phyloP scores from a whole-genome alignment of 1,139 yeast species.

The Yamadazyma atmosphaerica region DNA sequence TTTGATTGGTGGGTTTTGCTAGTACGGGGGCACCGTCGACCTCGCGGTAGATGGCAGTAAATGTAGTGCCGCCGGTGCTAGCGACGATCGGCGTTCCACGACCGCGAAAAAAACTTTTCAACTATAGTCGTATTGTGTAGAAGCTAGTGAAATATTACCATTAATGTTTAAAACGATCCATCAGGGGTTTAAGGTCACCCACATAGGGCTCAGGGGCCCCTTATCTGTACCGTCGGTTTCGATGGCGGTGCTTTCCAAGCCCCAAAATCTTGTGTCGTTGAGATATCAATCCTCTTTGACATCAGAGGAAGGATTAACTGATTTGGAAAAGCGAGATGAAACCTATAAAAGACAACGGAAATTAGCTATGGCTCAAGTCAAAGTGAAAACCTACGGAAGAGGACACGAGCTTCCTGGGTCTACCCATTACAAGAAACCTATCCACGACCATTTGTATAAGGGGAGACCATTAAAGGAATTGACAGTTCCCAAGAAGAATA shows the following conservation, averaged over 20 bases:
- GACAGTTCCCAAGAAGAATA: slow-evolving; percentile 70
- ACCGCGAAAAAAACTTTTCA: not conserved
- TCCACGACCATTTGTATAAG: slow-evolving; percentile 82
- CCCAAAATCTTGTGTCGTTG: no score
- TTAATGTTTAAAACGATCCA: not conserved
- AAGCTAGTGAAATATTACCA: no score
- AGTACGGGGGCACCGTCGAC: slow-evolving; percentile 5
- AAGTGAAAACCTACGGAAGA: slow-evolving; percentile 75
- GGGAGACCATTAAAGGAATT: slow-evolving; percentile 79
- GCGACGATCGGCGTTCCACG: no score
- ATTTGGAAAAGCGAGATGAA: slow-evolving; percentile 77
- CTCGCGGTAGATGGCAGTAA: no score
- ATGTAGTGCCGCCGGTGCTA: no score
- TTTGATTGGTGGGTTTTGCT: slow-evolving; percentile 14
- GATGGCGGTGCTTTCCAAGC: no score
- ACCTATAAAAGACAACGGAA: slow-evolving; percentile 71
- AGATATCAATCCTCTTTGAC: slow-evolving; percentile 16
- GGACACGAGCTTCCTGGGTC: slow-evolving; percentile 76
- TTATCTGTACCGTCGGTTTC: not conserved
- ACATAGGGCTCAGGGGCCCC: not conserved
- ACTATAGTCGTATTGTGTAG: no score
- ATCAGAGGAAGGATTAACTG: slow-evolving; percentile 47
- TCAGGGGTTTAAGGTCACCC: not conserved
- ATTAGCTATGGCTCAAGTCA: slow-evolving; percentile 67
- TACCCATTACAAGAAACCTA: slow-evolving; percentile 86